Evolutionary conservation across 1,284 basidiomycete genomes (phyloP), one percentile per base, ranked within the genome.

Genomic region (Ceratobasidium sp.): DNA sequence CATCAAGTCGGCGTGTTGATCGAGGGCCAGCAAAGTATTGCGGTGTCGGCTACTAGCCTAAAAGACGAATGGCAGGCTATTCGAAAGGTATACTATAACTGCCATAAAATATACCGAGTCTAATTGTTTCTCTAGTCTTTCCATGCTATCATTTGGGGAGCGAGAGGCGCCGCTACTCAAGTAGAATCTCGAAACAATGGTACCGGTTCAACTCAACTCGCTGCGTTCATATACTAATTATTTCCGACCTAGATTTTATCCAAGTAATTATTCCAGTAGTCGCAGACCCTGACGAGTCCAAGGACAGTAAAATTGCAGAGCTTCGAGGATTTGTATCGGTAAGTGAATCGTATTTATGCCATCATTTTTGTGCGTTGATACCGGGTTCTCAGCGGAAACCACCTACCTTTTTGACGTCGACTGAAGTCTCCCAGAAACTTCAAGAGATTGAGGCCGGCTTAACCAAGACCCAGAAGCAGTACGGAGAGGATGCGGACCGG

Each of bases 181-280:
- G 28, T 68, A 1, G 9, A 26, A n/a, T 15, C 46, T 7, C 44
- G 66, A 4, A 53, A 28, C 9, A 13, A 7, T 53, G 66, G 66
- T 68, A 28, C 5, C 12, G 15, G 15, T 63, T 46, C 13, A 46
- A 13, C 13, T 5, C 10, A n/a, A n/a, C n/a, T n/a, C n/a, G n/a
- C n/a, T n/a, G n/a, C n/a, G n/a, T n/a, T n/a, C n/a, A n/a, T n/a
- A n/a, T n/a, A n/a, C 18, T 64, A 20, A 42, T 10, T 39, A 6
- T 42, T 26, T 28, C 5, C 49, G 7, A 46, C n/a, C 10, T 15
- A 7, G 28, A 28, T 5, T 53, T 68, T 26, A 53, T 68, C 15
- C 42, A 68, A 6, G 66, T 68, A 7, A 53, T 68, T 9, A 49
- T 68, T 6, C 66, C 66, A 51, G 46, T 33, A 2, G 33, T 68